Conservation (phyloP, 805 yeast genomes). For the Saccharomyces eubayanus region DNA sequence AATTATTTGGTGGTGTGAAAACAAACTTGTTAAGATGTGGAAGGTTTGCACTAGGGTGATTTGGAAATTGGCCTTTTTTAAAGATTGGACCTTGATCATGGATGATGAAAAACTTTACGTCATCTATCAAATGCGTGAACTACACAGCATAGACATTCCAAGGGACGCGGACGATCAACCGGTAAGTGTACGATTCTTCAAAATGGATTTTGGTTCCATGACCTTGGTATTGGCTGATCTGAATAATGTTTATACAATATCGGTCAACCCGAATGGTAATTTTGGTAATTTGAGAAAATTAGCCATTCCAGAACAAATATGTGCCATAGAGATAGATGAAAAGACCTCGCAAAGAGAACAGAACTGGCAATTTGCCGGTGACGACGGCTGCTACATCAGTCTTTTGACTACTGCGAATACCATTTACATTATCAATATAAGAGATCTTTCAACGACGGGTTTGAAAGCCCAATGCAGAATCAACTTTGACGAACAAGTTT, state of each 20-base stretch:
- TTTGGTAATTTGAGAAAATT: conserved; percentile 20
- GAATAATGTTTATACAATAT: conserved; percentile 14
- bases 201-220: conserved; percentile 29
- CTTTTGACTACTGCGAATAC: conserved; percentile 18
- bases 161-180: conserved; percentile 2
- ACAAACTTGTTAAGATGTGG: conserved; percentile 11
- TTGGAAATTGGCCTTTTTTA: conserved; percentile 14
- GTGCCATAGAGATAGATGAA: conserved; percentile 23
- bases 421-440: conserved; percentile 19
- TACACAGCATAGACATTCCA: conserved; percentile 15
- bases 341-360: conserved; percentile 22
- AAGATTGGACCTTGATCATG: conserved; percentile 19
- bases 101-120: conserved; percentile 21
- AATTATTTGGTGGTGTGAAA: conserved; percentile 30
- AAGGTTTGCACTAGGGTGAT: conserved; percentile 19
- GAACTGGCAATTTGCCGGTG: conserved; percentile 23
- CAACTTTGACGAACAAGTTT: conserved; percentile 22
- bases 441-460: conserved; percentile 7
- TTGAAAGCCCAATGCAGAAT: conserved; percentile 13
- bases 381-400: conserved; percentile 29
- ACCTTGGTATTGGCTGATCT: conserved; percentile 17
- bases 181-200: conserved; percentile 15
- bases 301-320: conserved; percentile 8
- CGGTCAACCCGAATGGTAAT: conserved; percentile 18
- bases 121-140: conserved; percentile 17